These are phyloP conservation scores for Cucurbita maxima DNA, from an alignment of 306 rosid genomes.

Conservation along the genomic window DNA sequence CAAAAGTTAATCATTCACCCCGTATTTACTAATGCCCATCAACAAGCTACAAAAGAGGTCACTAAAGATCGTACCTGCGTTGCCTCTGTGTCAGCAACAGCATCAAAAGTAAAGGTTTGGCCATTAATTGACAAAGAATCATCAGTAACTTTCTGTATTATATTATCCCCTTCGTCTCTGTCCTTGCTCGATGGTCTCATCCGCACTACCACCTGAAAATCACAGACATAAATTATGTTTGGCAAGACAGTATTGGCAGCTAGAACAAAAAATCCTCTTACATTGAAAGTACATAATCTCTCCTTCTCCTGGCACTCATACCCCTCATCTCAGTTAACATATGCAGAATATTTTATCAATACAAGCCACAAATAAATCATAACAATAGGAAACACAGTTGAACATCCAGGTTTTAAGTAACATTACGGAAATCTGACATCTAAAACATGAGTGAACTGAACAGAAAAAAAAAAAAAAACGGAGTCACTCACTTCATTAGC, in stretches of 20 bases:
- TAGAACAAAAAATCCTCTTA: background rate
- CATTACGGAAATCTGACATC: background rate
- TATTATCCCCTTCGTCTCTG: slow-evolving; percentile 61
- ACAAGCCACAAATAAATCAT: background rate
- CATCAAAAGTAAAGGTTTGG: slow-evolving; percentile 82
- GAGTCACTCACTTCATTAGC: background rate
- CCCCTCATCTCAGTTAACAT: background rate
- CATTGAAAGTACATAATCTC: background rate
- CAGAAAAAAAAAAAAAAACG: background rate
- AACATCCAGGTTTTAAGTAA: background rate
- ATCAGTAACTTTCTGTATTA: slow-evolving; percentile 58
- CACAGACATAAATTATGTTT: background rate
- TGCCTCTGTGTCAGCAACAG: slow-evolving; percentile 66
- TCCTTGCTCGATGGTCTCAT: slow-evolving; percentile 59
- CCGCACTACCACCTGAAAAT: slow-evolving; percentile 64
- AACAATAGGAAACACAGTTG: background rate
- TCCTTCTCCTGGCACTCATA: background rate
- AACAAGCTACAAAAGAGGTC: slow-evolving; percentile 5
- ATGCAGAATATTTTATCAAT: background rate
- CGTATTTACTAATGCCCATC: background rate
- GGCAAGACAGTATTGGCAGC: background rate
- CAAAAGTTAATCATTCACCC: background rate
- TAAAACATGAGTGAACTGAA: background rate
- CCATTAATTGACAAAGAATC: slow-evolving; percentile 68
- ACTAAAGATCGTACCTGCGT: slow-evolving; percentile 53